Evolutionary conservation across 106 monocot genomes (phyloP).

Genomic region (Dendrobium chrysotoxum): DNA sequence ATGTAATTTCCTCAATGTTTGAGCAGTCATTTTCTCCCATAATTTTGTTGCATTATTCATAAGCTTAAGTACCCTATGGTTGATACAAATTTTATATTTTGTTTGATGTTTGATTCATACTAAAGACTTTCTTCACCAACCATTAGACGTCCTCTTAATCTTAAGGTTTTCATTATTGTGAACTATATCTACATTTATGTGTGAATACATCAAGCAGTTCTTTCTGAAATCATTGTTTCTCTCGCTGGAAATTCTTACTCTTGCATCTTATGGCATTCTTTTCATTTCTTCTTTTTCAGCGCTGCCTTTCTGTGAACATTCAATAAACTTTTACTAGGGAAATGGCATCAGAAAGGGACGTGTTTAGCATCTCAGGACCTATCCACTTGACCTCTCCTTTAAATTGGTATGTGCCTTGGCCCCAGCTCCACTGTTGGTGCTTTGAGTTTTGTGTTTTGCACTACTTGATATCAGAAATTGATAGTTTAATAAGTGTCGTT

Average conservation of each 20-base stretch:
- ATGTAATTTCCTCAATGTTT: background rate
- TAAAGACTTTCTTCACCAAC: background rate
- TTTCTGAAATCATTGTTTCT: background rate
- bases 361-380: conserved; percentile 56
- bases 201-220: background rate
- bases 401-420: conserved; percentile 41
- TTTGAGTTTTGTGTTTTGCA: background rate
- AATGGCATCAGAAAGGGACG: conserved; percentile 49
- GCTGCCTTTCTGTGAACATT: background rate
- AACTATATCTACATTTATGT: background rate
- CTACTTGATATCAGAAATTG: background rate
- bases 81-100: background rate
- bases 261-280: background rate
- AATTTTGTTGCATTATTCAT: background rate
- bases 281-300: background rate
- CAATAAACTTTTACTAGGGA: background rate
- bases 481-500: background rate
- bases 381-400: conserved; percentile 39
- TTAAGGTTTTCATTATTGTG: background rate
- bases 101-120: background rate
- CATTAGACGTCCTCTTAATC: background rate
- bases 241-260: background rate
- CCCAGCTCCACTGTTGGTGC: background rate
- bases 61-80: background rate
- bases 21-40: background rate